Evolutionary conservation across 2,329 filamentous ascomycete genomes (phyloP), one percentile per base, ranked within the genome.

Genomic region (Ceratocystis albifundus): DNA sequence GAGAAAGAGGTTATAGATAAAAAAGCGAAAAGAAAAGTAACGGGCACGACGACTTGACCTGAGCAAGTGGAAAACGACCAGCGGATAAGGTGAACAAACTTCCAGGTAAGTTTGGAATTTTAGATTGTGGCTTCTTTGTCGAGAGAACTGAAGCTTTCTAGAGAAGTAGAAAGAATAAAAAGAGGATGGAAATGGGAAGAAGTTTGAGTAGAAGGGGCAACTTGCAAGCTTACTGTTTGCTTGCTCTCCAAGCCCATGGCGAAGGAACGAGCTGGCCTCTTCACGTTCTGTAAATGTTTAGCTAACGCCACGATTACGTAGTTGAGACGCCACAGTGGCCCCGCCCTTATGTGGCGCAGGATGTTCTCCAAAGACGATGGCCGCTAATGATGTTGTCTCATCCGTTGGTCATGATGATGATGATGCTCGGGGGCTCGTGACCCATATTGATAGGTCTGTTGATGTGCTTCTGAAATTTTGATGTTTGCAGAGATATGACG

Each of bases 181-280:
- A 20, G 30, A 28, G 17, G 22, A 8, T 2, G 17, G 28, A 36
- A 45, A 57, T 6, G 25, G n/a, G 62, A 17, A 55, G 28, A 41
- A 41, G 25, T 15, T n/a, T 45, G 25, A n/a, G 25, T 25, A 44
- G 45, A 22, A 22, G 7, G 36, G 32, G 32, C 64, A 30, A 45
- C 20, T 20, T 50, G 62, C 50, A 61, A 61, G 57, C 55, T 66
- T 65, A 12, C 36, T 41, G 36, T 15, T 41, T 41, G 36, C 28
- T 46, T 45, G n/a, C 44, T 30, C 55, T 61, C 36, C 25, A 50
- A 61, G 44, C 65, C 65, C 36, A 46, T 41, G 36, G 59, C 28
- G 64, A 65, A 68, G 64, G 66, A 68, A 68, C 64, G 66, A 68
- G 66, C 66, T 68, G 66, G 64, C 66, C 66, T 68, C 61, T 68